phyloP scores from a whole-genome alignment of 202 grass and related monocot genomes.

The Schoenoplectus triqueter region DNA sequence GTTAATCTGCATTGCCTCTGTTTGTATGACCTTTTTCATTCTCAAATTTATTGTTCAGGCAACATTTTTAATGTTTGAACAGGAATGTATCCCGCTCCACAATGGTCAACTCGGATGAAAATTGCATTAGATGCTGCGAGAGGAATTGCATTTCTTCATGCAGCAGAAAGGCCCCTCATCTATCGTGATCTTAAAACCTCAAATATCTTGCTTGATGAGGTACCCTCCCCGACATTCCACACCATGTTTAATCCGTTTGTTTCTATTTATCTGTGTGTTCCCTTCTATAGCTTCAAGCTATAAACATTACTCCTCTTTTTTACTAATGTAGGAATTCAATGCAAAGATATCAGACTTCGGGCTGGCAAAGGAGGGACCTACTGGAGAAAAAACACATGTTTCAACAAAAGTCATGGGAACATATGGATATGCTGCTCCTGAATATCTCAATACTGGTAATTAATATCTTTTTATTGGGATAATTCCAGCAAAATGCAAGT shows the following conservation, averaged over 20 bases:
- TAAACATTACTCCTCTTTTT: slow-evolving; percentile 18
- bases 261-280: slow-evolving; percentile 5
- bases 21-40: neutral
- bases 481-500: neutral
- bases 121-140: slow-evolving; percentile 60
- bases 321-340: slow-evolving; percentile 54
- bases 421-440: slow-evolving; percentile 84
- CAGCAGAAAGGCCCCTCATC: slow-evolving; percentile 56
- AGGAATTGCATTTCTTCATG: slow-evolving; percentile 77
- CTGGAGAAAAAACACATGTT: slow-evolving; percentile 71
- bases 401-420: slow-evolving; percentile 90
- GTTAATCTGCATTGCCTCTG: neutral
- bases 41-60: neutral
- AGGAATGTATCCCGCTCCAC: slow-evolving; percentile 43
- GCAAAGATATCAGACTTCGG: slow-evolving; percentile 88
- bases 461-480: neutral
- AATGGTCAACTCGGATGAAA: slow-evolving; percentile 58
- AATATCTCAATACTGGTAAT: slow-evolving; percentile 75
- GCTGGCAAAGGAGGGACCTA: slow-evolving; percentile 77
- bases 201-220: slow-evolving; percentile 73
- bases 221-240: slow-evolving; percentile 6
- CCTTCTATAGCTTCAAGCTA: slow-evolving; percentile 16
- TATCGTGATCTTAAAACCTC: slow-evolving; percentile 90
- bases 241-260: neutral
- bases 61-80: slow-evolving; percentile 28